Conservation (phyloP, 257 asterid genomes). For the Lantana camara region DNA sequence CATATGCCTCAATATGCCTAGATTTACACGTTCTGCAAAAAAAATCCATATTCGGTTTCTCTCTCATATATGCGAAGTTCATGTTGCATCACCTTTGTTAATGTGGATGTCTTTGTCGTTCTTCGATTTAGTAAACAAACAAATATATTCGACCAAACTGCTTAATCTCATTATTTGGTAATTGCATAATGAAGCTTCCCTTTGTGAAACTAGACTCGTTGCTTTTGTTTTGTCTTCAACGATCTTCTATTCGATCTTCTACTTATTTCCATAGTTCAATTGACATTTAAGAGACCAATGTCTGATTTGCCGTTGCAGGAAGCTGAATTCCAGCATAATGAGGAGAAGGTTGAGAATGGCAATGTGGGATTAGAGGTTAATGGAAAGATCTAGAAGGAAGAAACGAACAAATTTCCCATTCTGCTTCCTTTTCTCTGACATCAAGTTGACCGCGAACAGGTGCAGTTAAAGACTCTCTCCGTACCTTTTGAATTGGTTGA, state of each 20-base stretch:
- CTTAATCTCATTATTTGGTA: background rate
- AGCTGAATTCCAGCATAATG: slow-evolving; percentile 26
- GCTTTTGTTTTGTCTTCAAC: background rate
- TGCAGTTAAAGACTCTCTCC: slow-evolving; percentile 24
- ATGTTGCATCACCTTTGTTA: background rate
- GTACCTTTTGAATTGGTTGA: slow-evolving; percentile 1
- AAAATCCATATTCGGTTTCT: background rate
- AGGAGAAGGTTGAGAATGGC: slow-evolving; percentile 33
- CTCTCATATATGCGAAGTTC: background rate
- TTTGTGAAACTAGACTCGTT: background rate
- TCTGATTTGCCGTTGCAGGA: slow-evolving; percentile 40
- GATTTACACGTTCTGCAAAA: background rate
- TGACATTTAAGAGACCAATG: slow-evolving; percentile 4
- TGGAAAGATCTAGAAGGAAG: slow-evolving; percentile 30
- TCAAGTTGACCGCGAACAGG: slow-evolving; percentile 18
- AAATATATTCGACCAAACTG: background rate
- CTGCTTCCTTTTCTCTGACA: slow-evolving; percentile 28
- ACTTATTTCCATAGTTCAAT: background rate
- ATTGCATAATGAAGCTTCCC: no score
- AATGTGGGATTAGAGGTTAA: slow-evolving; percentile 30
- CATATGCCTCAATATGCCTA: background rate
- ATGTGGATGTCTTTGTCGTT: background rate
- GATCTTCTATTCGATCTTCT: background rate
- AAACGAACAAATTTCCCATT: background rate
- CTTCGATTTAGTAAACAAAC: slow-evolving; percentile 5